Conservation (phyloP, 495 filamentous ascomycete genomes). For the Penicillium ochrochloron region DNA sequence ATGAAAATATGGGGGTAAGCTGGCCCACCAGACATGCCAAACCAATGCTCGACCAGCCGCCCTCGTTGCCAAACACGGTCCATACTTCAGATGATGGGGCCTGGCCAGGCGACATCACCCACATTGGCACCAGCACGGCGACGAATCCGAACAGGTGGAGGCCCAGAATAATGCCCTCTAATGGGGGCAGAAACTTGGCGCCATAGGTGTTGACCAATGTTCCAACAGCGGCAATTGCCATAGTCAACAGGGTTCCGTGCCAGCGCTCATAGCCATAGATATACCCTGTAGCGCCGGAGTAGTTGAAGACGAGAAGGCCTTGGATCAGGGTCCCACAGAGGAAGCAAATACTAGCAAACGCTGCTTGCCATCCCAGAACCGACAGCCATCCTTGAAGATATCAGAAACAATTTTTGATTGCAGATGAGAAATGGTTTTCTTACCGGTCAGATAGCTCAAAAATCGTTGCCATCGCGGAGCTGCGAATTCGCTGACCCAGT, state of each 20-base stretch:
- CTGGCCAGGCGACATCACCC: conserved; percentile 45
- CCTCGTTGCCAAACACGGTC: conserved; percentile 50
- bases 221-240: conserved; percentile 44
- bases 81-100: conserved; percentile 43
- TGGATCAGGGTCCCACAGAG: conserved; percentile 53
- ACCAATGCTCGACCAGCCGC: conserved; percentile 49
- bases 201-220: conserved; percentile 50
- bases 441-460: conserved; percentile 51
- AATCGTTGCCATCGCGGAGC: conserved; percentile 45
- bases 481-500: conserved; percentile 54
- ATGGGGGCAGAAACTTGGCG: conserved; percentile 40
- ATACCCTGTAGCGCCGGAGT: conserved; percentile 38
- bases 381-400: conserved; percentile 48
- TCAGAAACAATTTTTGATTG: neutral
- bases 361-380: conserved; percentile 52
- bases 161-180: conserved; percentile 50
- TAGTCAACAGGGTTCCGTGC: conserved; percentile 51
- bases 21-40: conserved; percentile 50
- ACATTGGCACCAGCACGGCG: conserved; percentile 52
- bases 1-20: conserved; percentile 46
- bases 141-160: conserved; percentile 55
- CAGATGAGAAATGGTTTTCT: neutral
- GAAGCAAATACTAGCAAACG: conserved; percentile 41
- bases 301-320: conserved; percentile 51
- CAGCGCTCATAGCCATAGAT: conserved; percentile 35